Conservation (phyloP, 2,329 filamentous ascomycete genomes). For the Scytalidium lignicola region DNA sequence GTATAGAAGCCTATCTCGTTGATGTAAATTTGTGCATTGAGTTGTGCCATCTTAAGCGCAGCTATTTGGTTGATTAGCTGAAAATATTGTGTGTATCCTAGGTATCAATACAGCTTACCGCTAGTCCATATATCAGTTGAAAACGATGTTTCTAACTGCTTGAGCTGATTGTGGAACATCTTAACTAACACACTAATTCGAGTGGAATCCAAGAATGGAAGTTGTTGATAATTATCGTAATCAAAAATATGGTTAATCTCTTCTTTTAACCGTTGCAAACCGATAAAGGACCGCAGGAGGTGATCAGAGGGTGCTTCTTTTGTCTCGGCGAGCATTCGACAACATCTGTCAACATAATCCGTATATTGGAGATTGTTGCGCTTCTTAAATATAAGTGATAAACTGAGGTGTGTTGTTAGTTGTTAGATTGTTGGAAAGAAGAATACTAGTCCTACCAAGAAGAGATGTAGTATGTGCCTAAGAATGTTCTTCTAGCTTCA, state of each 20-base stretch:
- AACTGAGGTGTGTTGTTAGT: slow-evolving; percentile 7
- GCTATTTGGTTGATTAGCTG: slow-evolving; percentile 3
- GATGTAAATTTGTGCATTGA: slow-evolving; percentile 15
- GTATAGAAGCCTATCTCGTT: slow-evolving; percentile 23
- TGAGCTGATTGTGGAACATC: slow-evolving; percentile 19
- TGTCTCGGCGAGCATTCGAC: slow-evolving; percentile 12
- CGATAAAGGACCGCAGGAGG: slow-evolving; percentile 20
- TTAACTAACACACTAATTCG: slow-evolving; percentile 20
- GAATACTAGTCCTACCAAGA: slow-evolving; percentile 16
- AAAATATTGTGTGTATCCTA: neutral
- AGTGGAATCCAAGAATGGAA: slow-evolving; percentile 14
- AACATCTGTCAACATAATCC: slow-evolving; percentile 20
- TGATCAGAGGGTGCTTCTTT: slow-evolving; percentile 17
- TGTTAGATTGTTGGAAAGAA: neutral
- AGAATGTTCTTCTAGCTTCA: slow-evolving; percentile 19
- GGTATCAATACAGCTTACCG: slow-evolving; percentile 11
- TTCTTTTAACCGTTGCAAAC: slow-evolving; percentile 20
- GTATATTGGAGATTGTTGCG: slow-evolving; percentile 19
- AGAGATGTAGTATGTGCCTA: slow-evolving; percentile 23
- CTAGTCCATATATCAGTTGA: slow-evolving; percentile 18
- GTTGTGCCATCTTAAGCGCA: slow-evolving; percentile 10
- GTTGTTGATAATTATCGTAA: slow-evolving; percentile 13
- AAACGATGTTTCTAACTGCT: slow-evolving; percentile 15
- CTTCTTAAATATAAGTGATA: slow-evolving; percentile 21
- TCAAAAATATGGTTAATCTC: slow-evolving; percentile 23